Percentiles rank a stretch among this genome's conserved stretches.
Conservation (phyloP, 768 basidiomycete species). For the Lepiota brunneoincarnata region DNA sequence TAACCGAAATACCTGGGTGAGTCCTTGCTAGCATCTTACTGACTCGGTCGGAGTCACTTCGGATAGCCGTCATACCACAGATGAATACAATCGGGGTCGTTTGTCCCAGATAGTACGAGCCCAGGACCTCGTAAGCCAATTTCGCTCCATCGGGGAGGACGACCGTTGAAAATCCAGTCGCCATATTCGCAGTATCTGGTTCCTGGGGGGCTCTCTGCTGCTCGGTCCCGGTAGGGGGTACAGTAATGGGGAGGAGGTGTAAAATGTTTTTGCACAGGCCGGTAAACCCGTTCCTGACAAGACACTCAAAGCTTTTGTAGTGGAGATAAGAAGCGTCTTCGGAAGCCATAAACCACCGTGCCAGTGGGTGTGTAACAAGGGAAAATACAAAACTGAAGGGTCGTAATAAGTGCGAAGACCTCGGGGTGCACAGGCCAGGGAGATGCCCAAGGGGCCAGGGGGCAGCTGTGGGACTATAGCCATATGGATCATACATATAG, state of each 20-base stretch:
- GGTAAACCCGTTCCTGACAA: conserved; percentile 5
- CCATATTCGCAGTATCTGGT: conserved; percentile 13
- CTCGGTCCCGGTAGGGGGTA: no score
- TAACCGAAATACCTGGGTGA: conserved; percentile 34
- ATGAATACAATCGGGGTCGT: conserved; percentile 38
- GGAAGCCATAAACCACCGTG: not conserved
- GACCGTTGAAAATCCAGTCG: conserved; percentile 21
- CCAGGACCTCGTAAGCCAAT: conserved; percentile 41
- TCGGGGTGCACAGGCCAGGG: no score
- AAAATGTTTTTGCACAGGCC: conserved; percentile 2
- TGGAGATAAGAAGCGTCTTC: not conserved
- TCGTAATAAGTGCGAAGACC: no score
- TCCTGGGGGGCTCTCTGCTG: no score
- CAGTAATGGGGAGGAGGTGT: not conserved
- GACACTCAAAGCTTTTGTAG: conserved; percentile 6
- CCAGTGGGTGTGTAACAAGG: no score
- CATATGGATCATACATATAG: no score
- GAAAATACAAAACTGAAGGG: no score
- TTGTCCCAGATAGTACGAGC: conserved; percentile 29
- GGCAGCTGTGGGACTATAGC: no score
- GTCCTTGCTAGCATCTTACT: conserved; percentile 28
- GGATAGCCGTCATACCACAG: conserved; percentile 36
- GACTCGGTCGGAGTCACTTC: conserved; percentile 39
- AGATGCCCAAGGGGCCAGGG: no score
- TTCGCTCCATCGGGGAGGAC: conserved; percentile 40